These are phyloP conservation scores for Auricularia sp. DNA, from an alignment of 768 basidiomycete species.

Conservation along the genomic window DNA sequence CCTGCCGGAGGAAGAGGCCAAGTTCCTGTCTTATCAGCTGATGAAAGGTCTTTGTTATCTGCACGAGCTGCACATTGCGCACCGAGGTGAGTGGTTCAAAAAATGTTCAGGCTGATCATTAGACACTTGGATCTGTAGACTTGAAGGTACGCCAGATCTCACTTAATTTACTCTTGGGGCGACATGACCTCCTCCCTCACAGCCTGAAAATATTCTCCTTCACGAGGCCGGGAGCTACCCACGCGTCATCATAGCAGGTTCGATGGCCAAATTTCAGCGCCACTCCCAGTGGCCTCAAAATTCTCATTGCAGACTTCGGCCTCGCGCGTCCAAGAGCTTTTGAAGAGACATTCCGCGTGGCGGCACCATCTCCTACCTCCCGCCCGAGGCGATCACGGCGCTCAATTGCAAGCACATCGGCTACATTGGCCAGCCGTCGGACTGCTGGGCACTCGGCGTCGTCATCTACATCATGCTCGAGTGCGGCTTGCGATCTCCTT, in stretches of 20 bases:
- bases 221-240: conserved; percentile 75
- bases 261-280: neutral
- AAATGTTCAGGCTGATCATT: too few relatives aligned
- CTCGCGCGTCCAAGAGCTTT: conserved; percentile 69
- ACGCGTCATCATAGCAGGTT: conserved; percentile 58
- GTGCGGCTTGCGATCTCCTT: conserved; percentile 33
- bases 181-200: neutral
- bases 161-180: too few relatives aligned
- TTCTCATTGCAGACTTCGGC: conserved; percentile 50
- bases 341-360: conserved; percentile 77
- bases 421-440: conserved; percentile 74
- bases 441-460: conserved; percentile 83
- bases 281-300: too few relatives aligned
- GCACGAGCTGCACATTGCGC: conserved; percentile 62
- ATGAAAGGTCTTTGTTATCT: conserved; percentile 62
- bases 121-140: conserved; percentile 29
- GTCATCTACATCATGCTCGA: conserved; percentile 75
- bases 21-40: conserved; percentile 75
- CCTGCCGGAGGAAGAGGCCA: conserved; percentile 70
- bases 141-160: conserved; percentile 38
- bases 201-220: conserved; percentile 81
- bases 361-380: conserved; percentile 78
- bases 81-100: conserved; percentile 46
- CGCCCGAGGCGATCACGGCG: conserved; percentile 75
- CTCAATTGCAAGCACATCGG: conserved; percentile 63